Base-by-base conservation (phyloP, 2,329 filamentous ascomycete genomes). In the Bertia moriformis region DNA sequence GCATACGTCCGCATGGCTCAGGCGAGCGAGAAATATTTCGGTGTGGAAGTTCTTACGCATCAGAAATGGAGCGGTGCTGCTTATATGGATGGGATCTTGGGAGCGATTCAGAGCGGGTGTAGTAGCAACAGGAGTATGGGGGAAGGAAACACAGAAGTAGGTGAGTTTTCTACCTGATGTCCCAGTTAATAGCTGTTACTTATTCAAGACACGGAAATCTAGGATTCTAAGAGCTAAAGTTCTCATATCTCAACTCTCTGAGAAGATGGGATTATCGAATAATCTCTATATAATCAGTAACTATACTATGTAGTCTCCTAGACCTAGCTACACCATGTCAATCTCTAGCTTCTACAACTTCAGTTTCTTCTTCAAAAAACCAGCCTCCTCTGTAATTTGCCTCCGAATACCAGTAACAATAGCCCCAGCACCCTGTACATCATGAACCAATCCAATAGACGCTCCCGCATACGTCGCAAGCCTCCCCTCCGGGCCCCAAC, bases 1-100 rank as follows among this genome's bases (percentile, higher is more conserved):
- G 89, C 91, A 1, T 98, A 98, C 53, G 91, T 96, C n/a, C 83
- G 94, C 42, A 63, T 95, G 1, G 79, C 98, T 29, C 91, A 98
- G 61, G 69, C 77, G 39, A 71, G 79, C 29, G 91, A 98, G 63
- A 94, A 94, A 68, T 88, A 93, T 46, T 62, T 89, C 1, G 83
- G 83, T 13, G 87, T 86, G 42, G 88, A 95, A 50, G 88, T 94
- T n/a, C 65, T 94, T 45, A 94, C 86, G 29, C 88, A 95, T 57
- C 88, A 95, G 66, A 93, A 91, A 56, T 87, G 82, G 82, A 75
- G 70, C 46, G 71, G 71, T 17, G 71, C 71, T 0, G 62, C 55
- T 43, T 76, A 94, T 55, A 82, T 95, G 48, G 88, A 95, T 56
- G 87, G 88, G 2, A 91, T 95, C 37, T 56, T 95, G 20, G 87